phyloP scores from a whole-genome alignment of 371 early-diverging fungal genomes.

The Mucor saturninus region DNA sequence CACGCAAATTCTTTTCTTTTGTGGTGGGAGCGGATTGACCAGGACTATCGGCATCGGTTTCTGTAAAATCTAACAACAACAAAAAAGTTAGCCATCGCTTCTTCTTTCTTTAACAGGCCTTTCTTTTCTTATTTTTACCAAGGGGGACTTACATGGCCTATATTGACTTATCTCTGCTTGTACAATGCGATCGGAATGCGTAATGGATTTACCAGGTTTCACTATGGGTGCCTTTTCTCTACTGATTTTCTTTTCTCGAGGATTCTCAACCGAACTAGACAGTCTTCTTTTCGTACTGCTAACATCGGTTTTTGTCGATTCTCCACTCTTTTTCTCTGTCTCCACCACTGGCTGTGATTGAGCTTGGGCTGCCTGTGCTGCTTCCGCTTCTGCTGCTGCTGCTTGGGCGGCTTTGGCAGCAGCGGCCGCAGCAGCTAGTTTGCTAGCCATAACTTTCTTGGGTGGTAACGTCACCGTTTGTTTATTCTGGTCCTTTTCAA shows the following conservation, averaged over 20 bases:
- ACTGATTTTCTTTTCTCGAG: slow-evolving; percentile 24
- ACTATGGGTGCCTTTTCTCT: slow-evolving; percentile 7
- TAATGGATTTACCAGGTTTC: slow-evolving; percentile 33
- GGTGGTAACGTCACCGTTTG: slow-evolving; percentile 28
- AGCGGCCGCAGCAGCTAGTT: slow-evolving; percentile 25
- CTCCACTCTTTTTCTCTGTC: no score
- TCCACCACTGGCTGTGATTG: no score
- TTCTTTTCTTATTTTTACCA: neutral
- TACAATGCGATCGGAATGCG: slow-evolving; percentile 60
- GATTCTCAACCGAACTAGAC: slow-evolving; percentile 13
- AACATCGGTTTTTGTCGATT: neutral
- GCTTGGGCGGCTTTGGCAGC: slow-evolving; percentile 18
- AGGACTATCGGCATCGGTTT: slow-evolving; percentile 26
- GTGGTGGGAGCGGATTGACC: slow-evolving; percentile 2
- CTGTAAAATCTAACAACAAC: slow-evolving; percentile 23
- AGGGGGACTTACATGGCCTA: slow-evolving; percentile 46
- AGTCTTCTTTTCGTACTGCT: slow-evolving; percentile 20
- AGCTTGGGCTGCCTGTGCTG: no score
- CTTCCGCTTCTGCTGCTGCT: neutral
- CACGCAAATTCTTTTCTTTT: slow-evolving; percentile 20
- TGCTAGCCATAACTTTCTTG: slow-evolving; percentile 35
- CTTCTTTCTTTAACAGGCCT: no score
- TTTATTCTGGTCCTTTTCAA: slow-evolving; percentile 29
- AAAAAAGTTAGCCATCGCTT: neutral
- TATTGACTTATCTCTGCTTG: slow-evolving; percentile 48